A percentile compares a stretch with the other conserved stretches of the same genome.
Evolutionary conservation across 108 stramenopile species (phyloP).

Genomic region (Nannochloropsis salina): DNA sequence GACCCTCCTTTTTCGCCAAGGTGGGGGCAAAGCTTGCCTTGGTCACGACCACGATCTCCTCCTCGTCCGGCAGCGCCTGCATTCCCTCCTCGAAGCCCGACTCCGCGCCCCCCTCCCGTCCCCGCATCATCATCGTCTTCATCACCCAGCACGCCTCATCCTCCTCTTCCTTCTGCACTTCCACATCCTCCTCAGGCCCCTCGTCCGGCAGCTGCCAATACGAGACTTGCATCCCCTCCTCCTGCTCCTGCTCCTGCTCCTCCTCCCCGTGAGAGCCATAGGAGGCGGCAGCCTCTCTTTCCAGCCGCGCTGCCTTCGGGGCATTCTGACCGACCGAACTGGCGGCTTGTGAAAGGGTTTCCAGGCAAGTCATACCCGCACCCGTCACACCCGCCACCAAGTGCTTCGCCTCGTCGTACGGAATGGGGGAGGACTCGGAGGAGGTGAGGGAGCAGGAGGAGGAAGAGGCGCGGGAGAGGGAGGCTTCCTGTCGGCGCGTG

Average conservation of each 20-base stretch:
- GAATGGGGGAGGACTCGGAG: not conserved
- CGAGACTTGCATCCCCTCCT: not conserved
- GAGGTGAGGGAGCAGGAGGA: not conserved
- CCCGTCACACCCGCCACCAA: not conserved
- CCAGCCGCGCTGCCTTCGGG: no score
- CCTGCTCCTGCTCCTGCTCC: not conserved
- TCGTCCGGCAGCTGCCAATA: not conserved
- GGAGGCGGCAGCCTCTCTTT: no score
- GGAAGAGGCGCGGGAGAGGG: not conserved
- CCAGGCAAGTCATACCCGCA: not conserved
- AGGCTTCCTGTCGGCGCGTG: not conserved
- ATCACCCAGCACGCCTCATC: slow-evolving; percentile 9
- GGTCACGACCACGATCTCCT: not conserved
- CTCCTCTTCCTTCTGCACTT: not conserved
- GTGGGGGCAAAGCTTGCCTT: not conserved
- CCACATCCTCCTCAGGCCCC: not conserved
- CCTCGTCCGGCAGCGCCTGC: slow-evolving; percentile 5
- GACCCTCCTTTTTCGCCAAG: not conserved
- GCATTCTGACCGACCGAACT: not conserved
- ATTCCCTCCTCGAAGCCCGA: not conserved
- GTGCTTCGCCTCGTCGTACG: not conserved
- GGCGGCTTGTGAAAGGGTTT: not conserved
- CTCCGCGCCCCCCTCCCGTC: not conserved
- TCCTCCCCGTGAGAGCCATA: not conserved
- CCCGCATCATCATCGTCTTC: not conserved